Evolutionary conservation across 306 rosid genomes (phyloP).

Genomic region (Vigna angularis): DNA sequence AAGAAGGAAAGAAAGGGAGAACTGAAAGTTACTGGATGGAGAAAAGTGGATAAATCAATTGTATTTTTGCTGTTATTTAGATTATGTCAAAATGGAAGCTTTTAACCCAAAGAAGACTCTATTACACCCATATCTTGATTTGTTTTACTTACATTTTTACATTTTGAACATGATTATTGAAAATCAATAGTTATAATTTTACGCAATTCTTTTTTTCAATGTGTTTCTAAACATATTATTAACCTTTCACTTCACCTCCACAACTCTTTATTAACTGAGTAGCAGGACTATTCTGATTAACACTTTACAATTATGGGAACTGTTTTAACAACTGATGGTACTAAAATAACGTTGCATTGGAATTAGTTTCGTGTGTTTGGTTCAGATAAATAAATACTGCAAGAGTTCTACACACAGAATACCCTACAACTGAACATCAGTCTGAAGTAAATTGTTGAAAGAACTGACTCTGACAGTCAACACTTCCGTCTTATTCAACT

Average conservation of each 20-base stretch:
- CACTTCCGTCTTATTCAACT: constrained; percentile 13
- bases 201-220: too few species aligned
- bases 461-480: constrained; percentile 12
- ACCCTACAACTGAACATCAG: constrained; percentile 21
- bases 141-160: too few species aligned
- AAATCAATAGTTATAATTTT: too few species aligned
- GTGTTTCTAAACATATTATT: too few species aligned
- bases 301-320: not conserved
- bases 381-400: constrained; percentile 14
- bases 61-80: not conserved
- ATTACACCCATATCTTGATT: too few species aligned
- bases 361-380: not conserved
- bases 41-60: not conserved
- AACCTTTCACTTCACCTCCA: too few species aligned
- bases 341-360: not conserved
- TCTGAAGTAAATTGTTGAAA: constrained; percentile 12
- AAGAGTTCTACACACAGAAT: not conserved
- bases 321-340: not conserved
- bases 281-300: not conserved
- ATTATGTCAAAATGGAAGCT: not conserved
- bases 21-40: not conserved
- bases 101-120: too few species aligned
- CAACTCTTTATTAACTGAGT: not conserved
- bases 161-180: too few species aligned
- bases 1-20: not conserved